Evolutionary conservation across 768 basidiomycete genomes (phyloP).

Genomic region (Leccinum truebloodii): DNA sequence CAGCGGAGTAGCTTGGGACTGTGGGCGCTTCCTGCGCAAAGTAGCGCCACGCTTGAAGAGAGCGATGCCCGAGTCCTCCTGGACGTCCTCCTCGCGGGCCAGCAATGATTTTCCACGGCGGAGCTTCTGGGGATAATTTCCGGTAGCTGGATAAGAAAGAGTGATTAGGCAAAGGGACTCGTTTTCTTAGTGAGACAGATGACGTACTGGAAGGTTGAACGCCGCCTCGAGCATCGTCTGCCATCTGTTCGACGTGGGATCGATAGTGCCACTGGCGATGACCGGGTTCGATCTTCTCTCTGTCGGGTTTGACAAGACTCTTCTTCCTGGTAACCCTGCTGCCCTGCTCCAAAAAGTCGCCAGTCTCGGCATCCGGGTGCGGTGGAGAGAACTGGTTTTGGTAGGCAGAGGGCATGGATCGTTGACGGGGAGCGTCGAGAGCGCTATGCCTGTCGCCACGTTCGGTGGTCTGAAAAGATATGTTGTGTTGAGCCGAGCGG

Average conservation of each 20-base stretch:
- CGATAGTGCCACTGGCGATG: conserved; percentile 96
- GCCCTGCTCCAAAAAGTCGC: conserved; percentile 45
- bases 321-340: conserved; percentile 78
- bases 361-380: conserved; percentile 33
- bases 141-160: conserved; percentile 54
- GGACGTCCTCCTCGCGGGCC: conserved; percentile 85
- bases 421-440: conserved; percentile 56
- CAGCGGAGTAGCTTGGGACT: conserved; percentile 42
- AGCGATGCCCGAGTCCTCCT: conserved; percentile 83
- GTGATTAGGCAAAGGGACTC: conserved; percentile 3
- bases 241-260: conserved; percentile 77
- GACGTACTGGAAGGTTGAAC: conserved; percentile 82
- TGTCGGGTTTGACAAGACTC: conserved; percentile 87
- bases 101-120: conserved; percentile 89
- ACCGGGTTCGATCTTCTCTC: conserved; percentile 94
- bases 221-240: conserved; percentile 69
- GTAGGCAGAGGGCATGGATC: conserved; percentile 45
- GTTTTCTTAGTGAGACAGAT: not conserved
- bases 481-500: conserved; percentile 38
- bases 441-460: conserved; percentile 64
- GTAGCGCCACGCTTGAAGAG: conserved; percentile 87
- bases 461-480: conserved; percentile 71
- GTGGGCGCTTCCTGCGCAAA: conserved; percentile 65
- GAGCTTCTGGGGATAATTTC: conserved; percentile 68
- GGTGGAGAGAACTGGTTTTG: conserved; percentile 47